A percentile compares a stretch with the other conserved stretches of the same genome.
Evolutionary conservation across 305 asterid species (phyloP).

Genomic region (Petunia hybrid): DNA sequence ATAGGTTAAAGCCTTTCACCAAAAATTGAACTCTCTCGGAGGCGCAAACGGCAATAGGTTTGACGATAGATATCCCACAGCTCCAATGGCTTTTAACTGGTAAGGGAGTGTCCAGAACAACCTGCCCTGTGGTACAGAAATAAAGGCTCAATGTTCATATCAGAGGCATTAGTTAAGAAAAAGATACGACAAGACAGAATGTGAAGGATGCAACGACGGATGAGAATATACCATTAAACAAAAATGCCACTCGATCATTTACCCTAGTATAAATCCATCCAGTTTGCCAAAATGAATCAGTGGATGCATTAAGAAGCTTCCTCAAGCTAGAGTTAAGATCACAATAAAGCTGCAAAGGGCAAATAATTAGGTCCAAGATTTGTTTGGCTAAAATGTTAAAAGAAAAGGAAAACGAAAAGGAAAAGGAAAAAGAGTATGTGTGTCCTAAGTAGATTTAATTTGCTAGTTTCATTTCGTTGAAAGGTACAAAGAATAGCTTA

Average conservation of each 20-base stretch:
- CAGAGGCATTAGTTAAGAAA: conserved; percentile 20
- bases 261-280: conserved; percentile 97
- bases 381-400: background rate
- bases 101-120: conserved; percentile 75
- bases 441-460: background rate
- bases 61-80: conserved; percentile 74
- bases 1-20: conserved; percentile 77
- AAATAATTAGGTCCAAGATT: conserved; percentile 11
- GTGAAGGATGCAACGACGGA: conserved; percentile 24
- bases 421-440: background rate
- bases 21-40: conserved; percentile 73
- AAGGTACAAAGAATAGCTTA: background rate
- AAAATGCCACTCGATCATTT: conserved; percentile 71
- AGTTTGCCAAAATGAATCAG: conserved; percentile 83
- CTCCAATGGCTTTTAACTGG: conserved; percentile 50
- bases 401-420: conserved; percentile 6
- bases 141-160: conserved; percentile 25
- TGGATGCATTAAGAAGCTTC: conserved; percentile 77
- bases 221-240: conserved; percentile 67
- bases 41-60: conserved; percentile 86
- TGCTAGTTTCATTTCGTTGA: conserved; percentile 20
- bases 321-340: conserved; percentile 75
- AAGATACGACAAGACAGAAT: conserved; percentile 10
- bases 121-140: conserved; percentile 69
- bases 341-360: conserved; percentile 68